phyloP scores from a whole-genome alignment of 371 early-diverging fungal species.

The Saksenaea vasiformis region DNA sequence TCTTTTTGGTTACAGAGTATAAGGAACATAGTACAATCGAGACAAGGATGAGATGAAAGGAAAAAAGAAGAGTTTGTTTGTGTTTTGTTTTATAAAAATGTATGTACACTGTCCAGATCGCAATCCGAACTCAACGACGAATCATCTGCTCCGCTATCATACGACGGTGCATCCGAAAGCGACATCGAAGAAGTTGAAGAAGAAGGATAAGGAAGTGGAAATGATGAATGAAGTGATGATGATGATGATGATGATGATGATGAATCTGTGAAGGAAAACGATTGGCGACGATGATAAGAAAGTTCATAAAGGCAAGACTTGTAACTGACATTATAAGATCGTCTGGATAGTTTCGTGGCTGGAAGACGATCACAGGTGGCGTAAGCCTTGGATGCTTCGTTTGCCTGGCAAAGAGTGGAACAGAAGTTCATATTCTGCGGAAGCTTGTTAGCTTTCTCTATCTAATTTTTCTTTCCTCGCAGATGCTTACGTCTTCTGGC shows the following conservation, averaged over 20 bases:
- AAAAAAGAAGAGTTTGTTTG: neutral
- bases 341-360: slow-evolving; percentile 1
- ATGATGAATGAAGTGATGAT: neutral
- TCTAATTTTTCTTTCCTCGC: neutral
- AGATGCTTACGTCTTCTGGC: slow-evolving; percentile 16
- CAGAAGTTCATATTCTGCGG: slow-evolving; percentile 19
- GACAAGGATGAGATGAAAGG: neutral
- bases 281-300: slow-evolving; percentile 26
- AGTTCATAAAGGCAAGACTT: slow-evolving; percentile 12
- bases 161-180: slow-evolving; percentile 2
- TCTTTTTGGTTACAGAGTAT: neutral
- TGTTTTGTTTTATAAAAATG: slow-evolving; percentile 6
- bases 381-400: slow-evolving; percentile 21
- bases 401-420: slow-evolving; percentile 14
- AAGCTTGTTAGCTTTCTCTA: neutral
- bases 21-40: neutral
- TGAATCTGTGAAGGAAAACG: slow-evolving; percentile 12
- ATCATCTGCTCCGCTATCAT: neutral
- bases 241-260: neutral
- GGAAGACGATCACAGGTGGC: neutral
- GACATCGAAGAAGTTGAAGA: slow-evolving; percentile 13
- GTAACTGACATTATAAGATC: neutral
- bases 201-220: neutral
- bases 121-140: neutral
- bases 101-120: slow-evolving; percentile 21